Conservation (phyloP, 768 basidiomycete species). For the Mycena belliarum region DNA sequence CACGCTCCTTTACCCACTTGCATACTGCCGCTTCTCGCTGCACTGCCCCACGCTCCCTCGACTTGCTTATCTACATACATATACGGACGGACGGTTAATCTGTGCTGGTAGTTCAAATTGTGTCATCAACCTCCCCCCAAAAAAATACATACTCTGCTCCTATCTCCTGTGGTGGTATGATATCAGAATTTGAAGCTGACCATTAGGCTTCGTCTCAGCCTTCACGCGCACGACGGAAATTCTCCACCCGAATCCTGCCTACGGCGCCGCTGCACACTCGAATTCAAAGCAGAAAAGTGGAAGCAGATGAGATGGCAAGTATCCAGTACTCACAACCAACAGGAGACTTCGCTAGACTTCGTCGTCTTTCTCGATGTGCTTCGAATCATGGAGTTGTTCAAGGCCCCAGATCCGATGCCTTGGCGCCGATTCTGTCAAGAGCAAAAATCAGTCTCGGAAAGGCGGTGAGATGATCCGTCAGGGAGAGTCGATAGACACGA, state of each 20-base stretch:
- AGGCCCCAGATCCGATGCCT: constrained; percentile 7
- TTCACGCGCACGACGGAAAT: no score
- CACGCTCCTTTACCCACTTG: not conserved
- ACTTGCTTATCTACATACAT: not conserved
- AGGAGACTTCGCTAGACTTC: no score
- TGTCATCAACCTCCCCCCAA: constrained; percentile 6
- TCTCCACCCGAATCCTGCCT: no score
- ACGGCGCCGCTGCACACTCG: no score
- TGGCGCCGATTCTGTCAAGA: constrained; percentile 2
- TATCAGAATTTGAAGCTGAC: no score
- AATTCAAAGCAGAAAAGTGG: no score
- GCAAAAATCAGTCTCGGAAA: not conserved
- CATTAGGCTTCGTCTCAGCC: no score
- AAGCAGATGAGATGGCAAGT: not conserved
- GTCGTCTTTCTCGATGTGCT: constrained; percentile 5
- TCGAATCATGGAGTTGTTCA: constrained; percentile 6
- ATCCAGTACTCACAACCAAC: constrained; percentile 8
- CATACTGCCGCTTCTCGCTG: not conserved
- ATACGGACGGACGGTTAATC: constrained; percentile 13
- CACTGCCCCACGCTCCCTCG: constrained; percentile 4
- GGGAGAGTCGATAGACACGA: not conserved
- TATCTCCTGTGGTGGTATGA: no score
- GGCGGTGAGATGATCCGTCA: no score
- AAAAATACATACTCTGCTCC: constrained; percentile 6
- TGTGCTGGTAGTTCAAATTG: not conserved